Base-by-base conservation (phyloP, 2,329 filamentous ascomycete genomes). In the Penicillium sp. region DNA sequence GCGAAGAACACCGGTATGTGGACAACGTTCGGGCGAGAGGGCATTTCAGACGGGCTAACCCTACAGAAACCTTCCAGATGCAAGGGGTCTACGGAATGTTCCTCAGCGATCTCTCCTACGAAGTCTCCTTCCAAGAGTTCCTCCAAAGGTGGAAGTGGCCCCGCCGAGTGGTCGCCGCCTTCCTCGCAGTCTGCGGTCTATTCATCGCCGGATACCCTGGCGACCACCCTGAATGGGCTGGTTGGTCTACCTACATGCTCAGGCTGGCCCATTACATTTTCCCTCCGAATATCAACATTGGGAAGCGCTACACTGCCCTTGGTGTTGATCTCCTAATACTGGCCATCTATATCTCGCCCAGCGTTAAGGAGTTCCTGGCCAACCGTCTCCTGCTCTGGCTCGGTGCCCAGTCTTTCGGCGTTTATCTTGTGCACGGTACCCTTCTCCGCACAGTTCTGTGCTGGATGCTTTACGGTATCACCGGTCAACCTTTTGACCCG, bases 341-440 rank as follows among this genome's bases (percentile, higher is more conserved):
- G n/a, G 82, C 82, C 26, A 81, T 85, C 59, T 83, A 80, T 72
- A 71, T 85, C 17, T 84, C 82, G 1, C 82, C 82, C 0, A 70
- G 75, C 6, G 73, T 83, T 7, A 83, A 84, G 65, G 76, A 77
- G 29, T 75, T 83, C 21, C 79, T 86, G 23, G 82, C 82, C 5
- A 83, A 83, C 70, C 77, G 78, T 30, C 66, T 82, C 2, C 80
- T 85, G 41, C 80, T 84, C 62, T 85, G 82, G 82, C 75, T 85
- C 3, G 84, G 84, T n/a, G 79, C 80, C 62, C 83, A 84, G 70
- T 83, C 81, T 57, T 85, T 85, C 62, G 83, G 84, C 29, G 83
- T 86, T 5, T 86, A 86, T 67, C 79, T 86, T 11, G 77, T 81
- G 8, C 84, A 86, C 69, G 83, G 84, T 51, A 85, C 83, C 0